phyloP scores from a whole-genome alignment of 1,284 basidiomycete genomes.

The Porogramme epimiltina region DNA sequence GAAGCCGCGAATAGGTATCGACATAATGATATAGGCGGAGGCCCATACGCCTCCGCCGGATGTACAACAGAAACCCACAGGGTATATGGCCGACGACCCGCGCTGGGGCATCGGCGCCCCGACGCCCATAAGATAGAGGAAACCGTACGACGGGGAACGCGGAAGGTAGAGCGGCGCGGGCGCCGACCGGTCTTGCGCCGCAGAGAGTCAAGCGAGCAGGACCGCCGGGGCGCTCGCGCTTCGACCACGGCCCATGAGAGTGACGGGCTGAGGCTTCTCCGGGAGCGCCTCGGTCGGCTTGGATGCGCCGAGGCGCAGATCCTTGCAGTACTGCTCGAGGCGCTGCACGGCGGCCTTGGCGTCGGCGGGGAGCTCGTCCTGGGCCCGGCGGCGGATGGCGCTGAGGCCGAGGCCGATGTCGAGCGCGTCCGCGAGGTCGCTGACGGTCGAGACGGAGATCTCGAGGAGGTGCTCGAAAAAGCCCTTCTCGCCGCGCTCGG shows the following conservation, averaged over 20 bases:
- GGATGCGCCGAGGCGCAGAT: slow-evolving; percentile 29
- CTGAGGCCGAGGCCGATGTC: slow-evolving; percentile 20
- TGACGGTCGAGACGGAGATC: slow-evolving; percentile 32
- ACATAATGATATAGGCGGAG: too few relatives aligned
- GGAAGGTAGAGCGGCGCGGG: too few relatives aligned
- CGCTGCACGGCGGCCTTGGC: slow-evolving; percentile 31
- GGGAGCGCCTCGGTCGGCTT: neutral
- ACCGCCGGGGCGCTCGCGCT: slow-evolving; percentile 8
- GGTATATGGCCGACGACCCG: too few relatives aligned
- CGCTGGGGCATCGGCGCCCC: too few relatives aligned
- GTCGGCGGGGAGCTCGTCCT: slow-evolving; percentile 23
- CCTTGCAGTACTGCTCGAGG: slow-evolving; percentile 35
- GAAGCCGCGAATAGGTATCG: too few relatives aligned
- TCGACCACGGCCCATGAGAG: neutral
- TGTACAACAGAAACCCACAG: too few relatives aligned
- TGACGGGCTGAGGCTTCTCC: neutral
- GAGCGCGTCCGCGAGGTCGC: slow-evolving; percentile 29
- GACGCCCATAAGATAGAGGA: too few relatives aligned
- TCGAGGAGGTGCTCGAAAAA: slow-evolving; percentile 33
- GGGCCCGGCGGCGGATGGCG: slow-evolving; percentile 1
- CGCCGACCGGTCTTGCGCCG: neutral
- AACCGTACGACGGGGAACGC: too few relatives aligned
- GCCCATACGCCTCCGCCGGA: too few relatives aligned
- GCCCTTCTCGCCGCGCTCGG: slow-evolving; percentile 43
- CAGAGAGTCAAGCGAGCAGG: neutral